Evolutionary conservation across 441 rosid species (phyloP).

Genomic region (Populus hybrid): DNA sequence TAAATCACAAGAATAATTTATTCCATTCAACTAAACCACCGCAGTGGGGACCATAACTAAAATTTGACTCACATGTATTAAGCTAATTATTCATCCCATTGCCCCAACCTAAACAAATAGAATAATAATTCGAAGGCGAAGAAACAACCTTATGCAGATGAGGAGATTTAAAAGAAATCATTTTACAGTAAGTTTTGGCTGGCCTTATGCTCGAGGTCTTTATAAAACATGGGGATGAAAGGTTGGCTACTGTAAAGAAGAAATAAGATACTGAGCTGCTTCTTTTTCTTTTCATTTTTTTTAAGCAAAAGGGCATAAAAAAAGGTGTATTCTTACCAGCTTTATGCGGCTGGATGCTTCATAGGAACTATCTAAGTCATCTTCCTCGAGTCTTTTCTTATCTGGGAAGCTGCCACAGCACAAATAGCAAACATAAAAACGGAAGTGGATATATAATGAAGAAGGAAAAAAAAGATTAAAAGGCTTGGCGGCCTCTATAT

Average conservation of each 20-base stretch:
- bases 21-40: background rate
- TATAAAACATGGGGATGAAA: too few relatives aligned
- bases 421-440: constrained; percentile 25
- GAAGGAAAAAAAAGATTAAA: constrained; percentile 26
- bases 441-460: constrained; percentile 12
- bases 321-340: constrained; percentile 46
- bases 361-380: constrained; percentile 34
- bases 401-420: constrained; percentile 64
- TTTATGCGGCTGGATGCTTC: constrained; percentile 51
- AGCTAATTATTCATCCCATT: background rate
- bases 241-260: background rate
- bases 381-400: constrained; percentile 51
- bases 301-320: constrained; percentile 23
- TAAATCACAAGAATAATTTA: background rate
- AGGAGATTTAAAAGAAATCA: too few relatives aligned
- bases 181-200: too few relatives aligned
- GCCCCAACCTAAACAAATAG: constrained; percentile 8
- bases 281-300: constrained; percentile 7
- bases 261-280: constrained; percentile 35
- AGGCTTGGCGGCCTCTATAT: constrained; percentile 11
- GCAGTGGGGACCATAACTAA: background rate
- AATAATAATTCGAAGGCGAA: background rate
- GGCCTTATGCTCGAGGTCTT: too few relatives aligned
- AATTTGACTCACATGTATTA: constrained; percentile 17
- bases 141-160: constrained; percentile 9